Percentiles rank a stretch among this genome's conserved stretches.
phyloP scores from a whole-genome alignment of 2,329 filamentous ascomycete species.

The Knufia petricola region DNA sequence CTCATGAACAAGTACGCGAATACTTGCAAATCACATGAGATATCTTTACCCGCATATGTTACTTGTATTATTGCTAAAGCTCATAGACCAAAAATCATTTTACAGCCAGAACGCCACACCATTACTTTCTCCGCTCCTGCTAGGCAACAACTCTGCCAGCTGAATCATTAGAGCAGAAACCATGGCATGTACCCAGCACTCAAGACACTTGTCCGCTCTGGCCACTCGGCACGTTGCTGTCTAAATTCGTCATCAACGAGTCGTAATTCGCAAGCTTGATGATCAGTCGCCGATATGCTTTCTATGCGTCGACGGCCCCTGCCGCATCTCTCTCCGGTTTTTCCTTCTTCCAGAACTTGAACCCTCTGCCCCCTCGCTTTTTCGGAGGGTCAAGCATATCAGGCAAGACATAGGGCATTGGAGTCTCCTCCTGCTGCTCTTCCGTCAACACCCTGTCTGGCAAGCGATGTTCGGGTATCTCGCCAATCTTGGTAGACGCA shows the following conservation, averaged over 20 bases:
- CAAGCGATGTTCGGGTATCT: constrained; percentile 34
- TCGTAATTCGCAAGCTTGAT: background rate
- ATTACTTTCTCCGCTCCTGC: background rate
- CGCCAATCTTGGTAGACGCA: constrained; percentile 57
- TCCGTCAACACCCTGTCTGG: constrained; percentile 8
- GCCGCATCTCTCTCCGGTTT: background rate
- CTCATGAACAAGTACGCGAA: no score
- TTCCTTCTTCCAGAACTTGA: constrained; percentile 21
- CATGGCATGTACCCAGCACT: no score
- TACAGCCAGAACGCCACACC: no score
- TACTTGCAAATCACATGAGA: no score
- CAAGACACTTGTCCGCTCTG: no score
- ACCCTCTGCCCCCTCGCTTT: constrained; percentile 14
- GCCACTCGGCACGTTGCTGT: no score
- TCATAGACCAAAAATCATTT: background rate
- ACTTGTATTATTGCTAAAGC: no score
- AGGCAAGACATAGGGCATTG: constrained; percentile 16
- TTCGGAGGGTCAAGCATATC: constrained; percentile 13
- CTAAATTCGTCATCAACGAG: no score
- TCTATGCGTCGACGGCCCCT: background rate
- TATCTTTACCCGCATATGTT: no score
- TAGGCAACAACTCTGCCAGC: background rate
- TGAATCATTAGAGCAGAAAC: no score
- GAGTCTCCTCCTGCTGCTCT: constrained; percentile 8
- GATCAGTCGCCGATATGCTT: background rate